Base-by-base conservation (phyloP, 2,329 filamentous ascomycete species). In the Aspergillus japonicus region DNA sequence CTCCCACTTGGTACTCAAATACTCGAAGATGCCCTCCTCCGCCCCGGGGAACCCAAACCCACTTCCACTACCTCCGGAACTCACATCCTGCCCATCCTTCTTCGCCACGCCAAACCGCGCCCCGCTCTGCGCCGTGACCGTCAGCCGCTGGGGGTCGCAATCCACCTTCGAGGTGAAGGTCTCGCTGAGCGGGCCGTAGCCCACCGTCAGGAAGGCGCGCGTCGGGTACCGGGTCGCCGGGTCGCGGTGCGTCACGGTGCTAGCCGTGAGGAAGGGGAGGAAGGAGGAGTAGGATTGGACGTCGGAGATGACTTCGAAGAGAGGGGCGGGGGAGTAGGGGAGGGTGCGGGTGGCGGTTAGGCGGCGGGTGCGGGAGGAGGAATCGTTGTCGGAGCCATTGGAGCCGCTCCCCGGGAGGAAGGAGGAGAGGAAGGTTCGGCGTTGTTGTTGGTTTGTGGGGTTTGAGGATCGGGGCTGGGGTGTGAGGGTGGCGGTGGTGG, bases 291-390 rank as follows among this genome's bases (percentile, higher is more conserved):
- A 99, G 64, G 86, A 87, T 75, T 91, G 86, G 65, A 99, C 87
- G 76, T 97, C 92, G 78, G 92, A 87, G 75, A 99, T 93, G 57
- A 97, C 84, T 66, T 83, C 82, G 85, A 95, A 99, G 67, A 99
- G 87, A 1, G 86, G 81, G 4, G 77, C 70, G 33, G 87, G 81
- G 0, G 87, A 79, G 81, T 96, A 96, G 14, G 90, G 89, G 14
- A 98, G 88, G 4, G 83, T 89, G 62, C 92, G 89, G 21, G 83
- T 82, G 11, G 92, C 92, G 54, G 84, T 86, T 59, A 98, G 83
- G 64, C 81, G 85, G 71, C 93, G 90, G 68, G 81, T 80, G 64
- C 83, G 77, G 24, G 81, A 64, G 24, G 65, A 63, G 44, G 65
- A 64, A 61, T 60, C 60, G 29, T 62, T 62, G 42, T 60, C 66